These are phyloP conservation scores for Solanum clarkiae DNA, from an alignment of 257 asterid genomes.

Conservation along the genomic window DNA sequence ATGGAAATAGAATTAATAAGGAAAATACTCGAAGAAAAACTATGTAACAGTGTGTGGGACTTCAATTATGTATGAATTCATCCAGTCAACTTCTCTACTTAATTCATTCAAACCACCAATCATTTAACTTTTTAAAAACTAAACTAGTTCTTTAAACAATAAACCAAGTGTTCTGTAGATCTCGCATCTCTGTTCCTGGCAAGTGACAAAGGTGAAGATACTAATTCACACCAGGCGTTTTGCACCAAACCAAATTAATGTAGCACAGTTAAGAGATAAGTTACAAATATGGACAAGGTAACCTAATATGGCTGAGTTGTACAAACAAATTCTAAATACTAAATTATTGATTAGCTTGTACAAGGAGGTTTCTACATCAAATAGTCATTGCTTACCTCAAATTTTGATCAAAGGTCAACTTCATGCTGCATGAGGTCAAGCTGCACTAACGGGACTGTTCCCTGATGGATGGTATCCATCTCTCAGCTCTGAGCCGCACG, in stretches of 20 bases:
- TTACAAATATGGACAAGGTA: background rate
- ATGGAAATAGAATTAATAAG: background rate
- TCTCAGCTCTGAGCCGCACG: conserved; percentile 24
- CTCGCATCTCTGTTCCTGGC: background rate
- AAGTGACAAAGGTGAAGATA: background rate
- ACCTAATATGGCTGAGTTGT: background rate
- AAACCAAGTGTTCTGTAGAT: background rate
- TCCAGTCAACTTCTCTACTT: background rate
- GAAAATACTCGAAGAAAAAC: background rate
- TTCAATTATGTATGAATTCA: background rate
- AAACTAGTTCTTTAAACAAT: background rate
- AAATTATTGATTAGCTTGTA: background rate
- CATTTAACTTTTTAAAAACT: background rate
- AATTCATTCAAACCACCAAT: background rate
- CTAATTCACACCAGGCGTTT: background rate
- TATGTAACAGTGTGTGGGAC: background rate
- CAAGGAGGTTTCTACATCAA: background rate
- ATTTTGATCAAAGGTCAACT: background rate
- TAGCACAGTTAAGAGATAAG: background rate
- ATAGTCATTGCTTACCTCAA: background rate
- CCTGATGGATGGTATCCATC: background rate
- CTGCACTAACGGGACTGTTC: background rate
- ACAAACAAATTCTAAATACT: background rate
- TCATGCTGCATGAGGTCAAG: background rate
- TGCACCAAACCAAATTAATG: background rate